Percentiles rank a stretch among this genome's conserved stretches.
Conservation (phyloP, 2,329 filamentous ascomycete genomes). For the Zymoseptoria ardabiliae region DNA sequence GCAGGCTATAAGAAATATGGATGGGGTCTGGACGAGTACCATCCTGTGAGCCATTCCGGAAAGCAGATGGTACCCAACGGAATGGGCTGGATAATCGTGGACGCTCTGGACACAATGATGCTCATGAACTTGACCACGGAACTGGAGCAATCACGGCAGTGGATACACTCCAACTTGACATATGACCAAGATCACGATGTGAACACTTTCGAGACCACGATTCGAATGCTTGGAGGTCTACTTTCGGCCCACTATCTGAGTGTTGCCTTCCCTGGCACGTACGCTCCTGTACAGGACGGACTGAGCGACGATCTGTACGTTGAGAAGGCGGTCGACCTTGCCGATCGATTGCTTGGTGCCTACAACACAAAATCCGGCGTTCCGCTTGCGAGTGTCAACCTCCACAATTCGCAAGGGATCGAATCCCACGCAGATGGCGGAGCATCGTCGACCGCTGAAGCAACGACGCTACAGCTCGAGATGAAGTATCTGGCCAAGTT, state of each 20-base stretch:
- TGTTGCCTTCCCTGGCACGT: slow-evolving; percentile 67
- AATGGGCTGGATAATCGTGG: slow-evolving; percentile 96
- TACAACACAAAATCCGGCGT: slow-evolving; percentile 83
- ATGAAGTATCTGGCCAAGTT: slow-evolving; percentile 95
- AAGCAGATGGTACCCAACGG: slow-evolving; percentile 80
- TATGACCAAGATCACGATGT: slow-evolving; percentile 94
- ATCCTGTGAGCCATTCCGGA: slow-evolving; percentile 71
- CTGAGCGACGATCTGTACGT: slow-evolving; percentile 86
- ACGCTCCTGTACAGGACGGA: slow-evolving; percentile 61
- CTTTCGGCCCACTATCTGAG: slow-evolving; percentile 94
- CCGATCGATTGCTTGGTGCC: slow-evolving; percentile 76
- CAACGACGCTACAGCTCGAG: slow-evolving; percentile 85
- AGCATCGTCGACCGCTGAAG: slow-evolving; percentile 88
- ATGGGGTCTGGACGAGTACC: slow-evolving; percentile 92
- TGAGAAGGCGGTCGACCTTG: slow-evolving; percentile 90
- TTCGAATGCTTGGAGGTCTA: slow-evolving; percentile 90
- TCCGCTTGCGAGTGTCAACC: slow-evolving; percentile 83
- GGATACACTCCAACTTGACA: slow-evolving; percentile 71
- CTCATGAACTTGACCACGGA: slow-evolving; percentile 93
- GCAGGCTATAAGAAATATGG: slow-evolving; percentile 85
- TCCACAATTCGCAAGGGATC: slow-evolving; percentile 68
- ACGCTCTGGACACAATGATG: slow-evolving; percentile 93
- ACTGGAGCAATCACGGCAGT: slow-evolving; percentile 75
- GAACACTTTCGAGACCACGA: slow-evolving; percentile 96
- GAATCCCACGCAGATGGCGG: slow-evolving; percentile 77